Base-by-base conservation (phyloP, 2,329 filamentous ascomycete genomes). In the Pseudophaeomoniella oleicola region DNA sequence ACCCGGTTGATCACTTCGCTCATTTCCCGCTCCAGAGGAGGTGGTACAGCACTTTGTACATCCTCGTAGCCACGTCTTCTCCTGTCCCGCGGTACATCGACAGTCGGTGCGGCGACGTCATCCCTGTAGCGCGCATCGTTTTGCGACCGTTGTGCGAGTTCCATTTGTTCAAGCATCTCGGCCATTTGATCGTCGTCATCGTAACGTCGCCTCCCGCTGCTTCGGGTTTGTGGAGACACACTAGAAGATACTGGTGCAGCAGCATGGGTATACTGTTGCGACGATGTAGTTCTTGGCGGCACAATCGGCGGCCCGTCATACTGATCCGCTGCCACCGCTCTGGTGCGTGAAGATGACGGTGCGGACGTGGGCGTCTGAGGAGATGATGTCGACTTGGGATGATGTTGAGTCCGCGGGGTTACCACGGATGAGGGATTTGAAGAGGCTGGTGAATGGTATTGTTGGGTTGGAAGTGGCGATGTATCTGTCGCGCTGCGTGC, bases 251-350 rank as follows among this genome's bases (percentile, higher is more conserved):
- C 49, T 40, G 47, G 58, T 48, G 48, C 59, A 51, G 35, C 37
- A 34, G 42, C 37, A 19, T 38, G 43, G 44, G 53, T 55, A 62
- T 64, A 69, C 45, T 76, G 72, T 44, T 75, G 80, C 31, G 84
- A 90, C 31, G 84, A 90, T 11, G 86, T 92, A 5, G 82, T 87
- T 51, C 86, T 75, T 22, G 83, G 82, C 34, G 82, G 86, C 38
- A 81, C 78, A 47, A 83, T 69, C 16, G 82, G 79, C 37, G 81
- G 75, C 18, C 57, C 57, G 39, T 59, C 62, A 70, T 75, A 58
- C 66, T 72, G 59, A 61, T 71, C 60, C 37, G 59, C 52, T 30
- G 54, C 51, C 32, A 50, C 47, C 19, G 45, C 46, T 46, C 48
- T 57, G 39, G 47, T 51, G 44, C 54, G 49, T 39, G 50, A 50